These are phyloP conservation scores for Didymella exigua DNA, from an alignment of 2,329 filamentous ascomycete species.

Conservation along the genomic window DNA sequence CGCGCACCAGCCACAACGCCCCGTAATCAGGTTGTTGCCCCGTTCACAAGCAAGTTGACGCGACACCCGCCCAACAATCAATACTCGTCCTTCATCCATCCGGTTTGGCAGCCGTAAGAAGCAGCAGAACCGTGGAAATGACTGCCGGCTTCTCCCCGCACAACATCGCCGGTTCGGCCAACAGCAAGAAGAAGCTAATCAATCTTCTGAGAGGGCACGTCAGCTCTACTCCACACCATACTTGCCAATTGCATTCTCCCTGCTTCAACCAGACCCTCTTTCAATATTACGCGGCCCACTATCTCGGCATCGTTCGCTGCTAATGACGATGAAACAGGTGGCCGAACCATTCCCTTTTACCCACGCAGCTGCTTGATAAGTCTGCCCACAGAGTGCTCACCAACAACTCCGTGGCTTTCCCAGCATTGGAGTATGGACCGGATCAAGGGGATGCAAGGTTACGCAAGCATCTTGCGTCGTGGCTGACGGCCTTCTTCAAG, in stretches of 20 bases:
- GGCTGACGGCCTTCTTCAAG: constrained; percentile 70
- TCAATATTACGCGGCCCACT: constrained; percentile 25
- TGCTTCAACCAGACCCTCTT: constrained; percentile 14
- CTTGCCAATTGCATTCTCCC: constrained; percentile 9
- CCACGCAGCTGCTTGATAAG: constrained; percentile 64
- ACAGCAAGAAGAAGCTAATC: constrained; percentile 42
- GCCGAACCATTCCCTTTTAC: constrained; percentile 69
- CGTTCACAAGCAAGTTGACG: constrained; percentile 7
- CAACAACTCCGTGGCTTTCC: constrained; percentile 62
- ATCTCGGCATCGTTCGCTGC: constrained; percentile 17
- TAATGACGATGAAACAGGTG: constrained; percentile 58
- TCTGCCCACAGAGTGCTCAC: constrained; percentile 68
- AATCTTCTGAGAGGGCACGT: constrained; percentile 46
- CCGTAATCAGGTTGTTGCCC: constrained; percentile 2
- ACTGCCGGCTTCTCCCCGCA: constrained; percentile 33
- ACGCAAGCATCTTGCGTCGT: constrained; percentile 69
- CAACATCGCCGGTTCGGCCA: constrained; percentile 37
- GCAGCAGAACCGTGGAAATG: constrained; percentile 19
- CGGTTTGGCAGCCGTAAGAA: constrained; percentile 17
- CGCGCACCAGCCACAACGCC: constrained; percentile 15
- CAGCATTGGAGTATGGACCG: constrained; percentile 78
- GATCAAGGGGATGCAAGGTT: constrained; percentile 66
- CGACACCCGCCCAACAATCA: constrained; percentile 22
- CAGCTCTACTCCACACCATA: constrained; percentile 19
- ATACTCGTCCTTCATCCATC: constrained; percentile 17